Evolutionary conservation across 1,139 yeast genomes (phyloP).

Genomic region (Lizanozyma gosingica): DNA sequence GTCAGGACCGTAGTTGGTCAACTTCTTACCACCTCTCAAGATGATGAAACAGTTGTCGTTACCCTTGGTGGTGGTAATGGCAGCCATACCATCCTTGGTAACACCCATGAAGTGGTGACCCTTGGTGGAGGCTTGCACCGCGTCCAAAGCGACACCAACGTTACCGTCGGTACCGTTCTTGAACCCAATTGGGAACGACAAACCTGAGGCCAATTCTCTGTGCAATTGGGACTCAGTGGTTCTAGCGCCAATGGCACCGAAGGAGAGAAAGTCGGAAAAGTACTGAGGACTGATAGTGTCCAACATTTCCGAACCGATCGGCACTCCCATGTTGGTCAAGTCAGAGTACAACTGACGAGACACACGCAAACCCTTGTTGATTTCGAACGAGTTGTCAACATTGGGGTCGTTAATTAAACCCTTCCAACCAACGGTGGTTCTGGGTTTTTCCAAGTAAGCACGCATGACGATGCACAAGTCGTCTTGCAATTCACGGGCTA

Average conservation of each 20-base stretch:
- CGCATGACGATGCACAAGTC: conserved; percentile 90
- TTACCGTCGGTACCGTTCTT: conserved; percentile 96
- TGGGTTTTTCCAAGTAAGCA: conserved; percentile 95
- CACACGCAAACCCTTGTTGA: conserved; percentile 87
- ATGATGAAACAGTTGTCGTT: conserved; percentile 86
- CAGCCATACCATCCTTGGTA: conserved; percentile 90
- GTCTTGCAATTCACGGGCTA: conserved; percentile 55
- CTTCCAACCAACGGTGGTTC: conserved; percentile 99
- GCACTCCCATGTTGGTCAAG: conserved; percentile 63
- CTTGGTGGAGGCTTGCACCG: conserved; percentile 84
- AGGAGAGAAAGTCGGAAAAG: conserved; percentile 78
- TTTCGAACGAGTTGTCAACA: conserved; percentile 86
- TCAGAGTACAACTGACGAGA: conserved; percentile 81
- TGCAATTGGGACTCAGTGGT: conserved; percentile 96
- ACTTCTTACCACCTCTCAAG: conserved; percentile 89
- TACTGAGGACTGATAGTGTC: conserved; percentile 96
- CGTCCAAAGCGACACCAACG: conserved; percentile 86
- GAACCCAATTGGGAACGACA: conserved; percentile 95
- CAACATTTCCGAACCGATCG: conserved; percentile 96
- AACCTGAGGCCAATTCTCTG: conserved; percentile 91
- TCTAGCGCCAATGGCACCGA: conserved; percentile 97
- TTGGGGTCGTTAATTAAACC: conserved; percentile 97
- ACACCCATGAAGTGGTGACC: conserved; percentile 93
- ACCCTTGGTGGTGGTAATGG: conserved; percentile 92
- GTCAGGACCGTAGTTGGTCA: conserved; percentile 79